These are phyloP conservation scores for Microthyrium microscopicum DNA, from an alignment of 2,329 filamentous ascomycete species.

Conservation along the genomic window DNA sequence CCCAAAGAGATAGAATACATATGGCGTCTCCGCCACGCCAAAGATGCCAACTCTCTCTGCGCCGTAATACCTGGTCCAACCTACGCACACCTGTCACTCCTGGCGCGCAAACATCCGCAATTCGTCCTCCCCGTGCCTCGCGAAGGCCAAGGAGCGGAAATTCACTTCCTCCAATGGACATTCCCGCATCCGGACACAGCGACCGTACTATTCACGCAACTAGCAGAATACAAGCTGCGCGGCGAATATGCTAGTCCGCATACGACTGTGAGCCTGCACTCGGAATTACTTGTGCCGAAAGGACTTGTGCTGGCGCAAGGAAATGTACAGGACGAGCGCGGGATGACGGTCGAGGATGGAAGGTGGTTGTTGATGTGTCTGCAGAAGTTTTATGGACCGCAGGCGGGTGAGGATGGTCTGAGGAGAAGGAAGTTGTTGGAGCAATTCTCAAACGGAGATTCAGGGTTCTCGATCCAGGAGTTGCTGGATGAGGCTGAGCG, in stretches of 20 bases:
- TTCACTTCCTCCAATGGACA: slow-evolving; percentile 93
- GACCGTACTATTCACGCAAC: slow-evolving; percentile 72
- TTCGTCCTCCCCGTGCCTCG: slow-evolving; percentile 75
- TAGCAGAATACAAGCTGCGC: slow-evolving; percentile 82
- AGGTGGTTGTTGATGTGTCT: slow-evolving; percentile 82
- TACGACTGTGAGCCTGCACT: slow-evolving; percentile 83
- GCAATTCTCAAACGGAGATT: slow-evolving; percentile 67
- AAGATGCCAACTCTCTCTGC: slow-evolving; percentile 59
- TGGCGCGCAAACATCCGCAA: slow-evolving; percentile 60
- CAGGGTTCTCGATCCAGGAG: slow-evolving; percentile 64
- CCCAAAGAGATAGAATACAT: slow-evolving; percentile 69
- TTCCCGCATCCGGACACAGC: slow-evolving; percentile 52
- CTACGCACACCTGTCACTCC: slow-evolving; percentile 55
- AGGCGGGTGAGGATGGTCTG: slow-evolving; percentile 23
- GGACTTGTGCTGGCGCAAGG: slow-evolving; percentile 79
- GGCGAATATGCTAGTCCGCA: slow-evolving; percentile 84
- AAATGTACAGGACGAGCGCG: slow-evolving; percentile 55
- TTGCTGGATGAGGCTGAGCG: slow-evolving; percentile 82
- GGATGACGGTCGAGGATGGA: slow-evolving; percentile 66
- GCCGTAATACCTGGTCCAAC: slow-evolving; percentile 59
- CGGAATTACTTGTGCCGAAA: slow-evolving; percentile 58
- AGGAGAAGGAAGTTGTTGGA: slow-evolving; percentile 56
- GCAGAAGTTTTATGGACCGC: slow-evolving; percentile 73
- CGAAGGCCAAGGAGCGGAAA: slow-evolving; percentile 48
- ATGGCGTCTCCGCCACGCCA: slow-evolving; percentile 78